These are phyloP conservation scores for Pichia membranifaciens DNA, from an alignment of 805 yeast species.

Conservation along the genomic window DNA sequence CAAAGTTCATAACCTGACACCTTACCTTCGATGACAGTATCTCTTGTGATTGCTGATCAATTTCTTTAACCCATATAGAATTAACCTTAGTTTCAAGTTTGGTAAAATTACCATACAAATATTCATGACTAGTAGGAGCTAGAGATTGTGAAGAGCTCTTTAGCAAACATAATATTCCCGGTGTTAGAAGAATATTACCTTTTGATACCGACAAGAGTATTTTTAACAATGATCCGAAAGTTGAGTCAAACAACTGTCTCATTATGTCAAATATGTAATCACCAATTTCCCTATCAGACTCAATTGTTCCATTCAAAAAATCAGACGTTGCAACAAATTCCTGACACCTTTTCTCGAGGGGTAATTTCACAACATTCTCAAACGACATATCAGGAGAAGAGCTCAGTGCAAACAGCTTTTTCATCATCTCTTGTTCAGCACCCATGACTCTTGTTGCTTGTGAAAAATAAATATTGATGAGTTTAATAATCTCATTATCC, in stretches of 20 bases:
- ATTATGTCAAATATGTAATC: slow-evolving; percentile 26
- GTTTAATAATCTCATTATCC: neutral
- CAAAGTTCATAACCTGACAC: slow-evolving; percentile 36
- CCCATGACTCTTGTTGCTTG: slow-evolving; percentile 14
- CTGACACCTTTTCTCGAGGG: slow-evolving; percentile 21
- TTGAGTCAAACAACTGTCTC: slow-evolving; percentile 26
- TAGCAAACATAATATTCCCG: slow-evolving; percentile 37
- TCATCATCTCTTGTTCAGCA: slow-evolving; percentile 45
- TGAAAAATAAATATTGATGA: slow-evolving; percentile 14
- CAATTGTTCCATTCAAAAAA: slow-evolving; percentile 20
- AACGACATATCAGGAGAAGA: slow-evolving; percentile 36
- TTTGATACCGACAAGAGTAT: slow-evolving; percentile 32
- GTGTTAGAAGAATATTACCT: slow-evolving; percentile 36
- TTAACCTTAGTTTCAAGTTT: slow-evolving; percentile 47
- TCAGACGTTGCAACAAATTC: slow-evolving; percentile 12
- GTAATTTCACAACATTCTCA: slow-evolving; percentile 35
- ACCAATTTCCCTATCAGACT: slow-evolving; percentile 28
- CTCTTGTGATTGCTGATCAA: slow-evolving; percentile 45
- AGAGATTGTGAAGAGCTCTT: slow-evolving; percentile 35
- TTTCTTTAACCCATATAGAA: slow-evolving; percentile 52
- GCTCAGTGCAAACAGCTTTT: slow-evolving; percentile 38
- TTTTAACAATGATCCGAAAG: slow-evolving; percentile 28
- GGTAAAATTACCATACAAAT: slow-evolving; percentile 42
- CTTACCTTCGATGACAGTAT: slow-evolving; percentile 28
- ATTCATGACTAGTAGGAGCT: slow-evolving; percentile 60